phyloP scores from a whole-genome alignment of 2,329 filamentous ascomycete species.

The Canariomyces notabilis region DNA sequence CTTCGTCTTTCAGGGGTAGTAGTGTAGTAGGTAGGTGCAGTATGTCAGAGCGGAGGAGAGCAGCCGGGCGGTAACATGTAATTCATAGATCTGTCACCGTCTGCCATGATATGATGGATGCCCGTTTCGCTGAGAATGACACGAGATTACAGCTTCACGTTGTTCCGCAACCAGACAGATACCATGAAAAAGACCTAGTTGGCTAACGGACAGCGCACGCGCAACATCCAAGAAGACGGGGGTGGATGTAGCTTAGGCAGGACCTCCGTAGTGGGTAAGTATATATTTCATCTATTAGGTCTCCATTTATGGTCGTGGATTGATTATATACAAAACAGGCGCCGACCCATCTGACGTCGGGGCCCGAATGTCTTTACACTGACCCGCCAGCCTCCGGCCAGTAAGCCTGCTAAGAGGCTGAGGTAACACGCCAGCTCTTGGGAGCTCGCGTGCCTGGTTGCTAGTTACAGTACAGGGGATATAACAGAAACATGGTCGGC shows the following conservation, averaged over 20 bases:
- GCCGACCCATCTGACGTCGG: background rate
- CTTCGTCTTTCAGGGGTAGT: too few species aligned
- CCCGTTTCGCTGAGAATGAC: too few species aligned
- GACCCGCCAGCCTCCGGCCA: background rate
- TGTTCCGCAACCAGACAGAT: too few species aligned
- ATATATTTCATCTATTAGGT: background rate
- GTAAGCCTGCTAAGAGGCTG: background rate
- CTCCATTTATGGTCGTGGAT: background rate
- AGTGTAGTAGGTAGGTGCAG: too few species aligned
- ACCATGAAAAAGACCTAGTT: too few species aligned
- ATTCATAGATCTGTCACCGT: too few species aligned
- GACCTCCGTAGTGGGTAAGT: background rate
- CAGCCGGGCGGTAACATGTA: too few species aligned
- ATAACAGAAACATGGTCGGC: conserved; percentile 7
- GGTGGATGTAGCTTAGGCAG: too few species aligned
- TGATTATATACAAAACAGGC: background rate
- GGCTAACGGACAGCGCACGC: background rate
- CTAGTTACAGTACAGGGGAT: conserved; percentile 11
- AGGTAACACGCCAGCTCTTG: background rate
- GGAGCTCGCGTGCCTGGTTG: background rate
- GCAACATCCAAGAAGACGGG: background rate
- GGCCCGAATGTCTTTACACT: background rate
- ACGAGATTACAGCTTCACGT: too few species aligned
- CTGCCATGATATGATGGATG: too few species aligned
- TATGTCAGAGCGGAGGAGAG: too few species aligned